Base-by-base conservation (phyloP, 371 early-diverging fungal genomes). In the Actinomucor elegans region DNA sequence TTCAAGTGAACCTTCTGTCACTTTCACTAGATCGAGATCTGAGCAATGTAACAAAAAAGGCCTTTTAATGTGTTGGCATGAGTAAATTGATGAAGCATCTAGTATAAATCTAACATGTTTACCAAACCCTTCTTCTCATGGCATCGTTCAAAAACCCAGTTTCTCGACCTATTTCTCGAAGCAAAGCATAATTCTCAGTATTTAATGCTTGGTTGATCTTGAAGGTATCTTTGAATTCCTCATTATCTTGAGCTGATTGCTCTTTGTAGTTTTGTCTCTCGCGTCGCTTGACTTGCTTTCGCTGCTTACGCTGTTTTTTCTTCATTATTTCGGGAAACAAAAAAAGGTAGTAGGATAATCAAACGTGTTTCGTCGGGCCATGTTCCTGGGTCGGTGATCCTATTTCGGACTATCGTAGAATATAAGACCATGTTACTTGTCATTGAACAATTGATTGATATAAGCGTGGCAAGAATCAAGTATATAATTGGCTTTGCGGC, bases 171-270 rank as follows among this genome's bases (percentile, higher is more conserved):
- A 85, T 74, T 28, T 62, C 55, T 34, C 83, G 58, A 6, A 88
- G 63, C 15, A 61, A 34, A 11, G 38, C 58, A 20, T 81, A 48
- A 58, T 88, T 65, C 10, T 67, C 60, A 17, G 55, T 60, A 15
- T 66, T 68, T 34, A 86, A 60, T 4, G 86, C 87, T 49, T 80
- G 79, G 40, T 80, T 71, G 9, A 84, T 80, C 20, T 55, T 67
- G 21, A 75, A 67, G 7, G 64, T 70, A 15, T 66, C 66, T 38
- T 73, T 62, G 29, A 75, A 71, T 5, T 56, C 57, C 5, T 50
- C 56, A 42, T 75, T 73, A 3, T 70, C 81, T 20, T 66, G 62
- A 1, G 71, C 57, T 21, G 53, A 28, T 12, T 54, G 62, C 21
- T 48, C 43, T 37, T 51, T 34, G 18, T 59, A 52, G 17, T 5